phyloP scores from a whole-genome alignment of 2,329 filamentous ascomycete species.

The Penicillium sp. region DNA sequence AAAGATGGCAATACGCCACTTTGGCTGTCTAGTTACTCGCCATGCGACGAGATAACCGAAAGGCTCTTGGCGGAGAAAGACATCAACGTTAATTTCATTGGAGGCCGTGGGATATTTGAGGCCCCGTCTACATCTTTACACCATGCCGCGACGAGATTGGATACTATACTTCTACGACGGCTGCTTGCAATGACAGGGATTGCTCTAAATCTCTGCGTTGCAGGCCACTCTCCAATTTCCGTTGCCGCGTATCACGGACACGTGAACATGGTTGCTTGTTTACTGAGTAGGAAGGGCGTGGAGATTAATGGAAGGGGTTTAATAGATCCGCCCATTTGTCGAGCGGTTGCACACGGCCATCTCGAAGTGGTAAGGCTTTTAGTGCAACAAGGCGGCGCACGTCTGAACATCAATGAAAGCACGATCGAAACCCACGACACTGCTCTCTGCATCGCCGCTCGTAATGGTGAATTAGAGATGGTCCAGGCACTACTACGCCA shows the following conservation, averaged over 20 bases:
- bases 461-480: neutral
- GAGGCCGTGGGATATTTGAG: neutral
- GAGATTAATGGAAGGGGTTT: neutral
- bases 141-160: neutral
- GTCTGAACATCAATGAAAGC: neutral
- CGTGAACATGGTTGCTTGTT: too few species aligned
- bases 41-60: neutral
- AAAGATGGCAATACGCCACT: neutral
- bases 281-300: too few species aligned
- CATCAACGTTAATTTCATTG: constrained; percentile 5
- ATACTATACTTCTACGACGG: too few species aligned
- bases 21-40: constrained; percentile 3
- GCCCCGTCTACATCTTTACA: too few species aligned
- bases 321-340: neutral
- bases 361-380: too few species aligned
- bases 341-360: neutral
- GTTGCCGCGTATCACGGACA: neutral
- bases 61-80: too few species aligned
- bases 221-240: neutral
- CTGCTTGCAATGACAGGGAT: neutral
- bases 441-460: neutral
- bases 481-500: neutral
- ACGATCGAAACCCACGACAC: neutral
- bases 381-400: neutral
- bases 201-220: neutral